These are phyloP conservation scores for Handroanthus guayacan DNA, from an alignment of 257 asterid species.

Conservation along the genomic window DNA sequence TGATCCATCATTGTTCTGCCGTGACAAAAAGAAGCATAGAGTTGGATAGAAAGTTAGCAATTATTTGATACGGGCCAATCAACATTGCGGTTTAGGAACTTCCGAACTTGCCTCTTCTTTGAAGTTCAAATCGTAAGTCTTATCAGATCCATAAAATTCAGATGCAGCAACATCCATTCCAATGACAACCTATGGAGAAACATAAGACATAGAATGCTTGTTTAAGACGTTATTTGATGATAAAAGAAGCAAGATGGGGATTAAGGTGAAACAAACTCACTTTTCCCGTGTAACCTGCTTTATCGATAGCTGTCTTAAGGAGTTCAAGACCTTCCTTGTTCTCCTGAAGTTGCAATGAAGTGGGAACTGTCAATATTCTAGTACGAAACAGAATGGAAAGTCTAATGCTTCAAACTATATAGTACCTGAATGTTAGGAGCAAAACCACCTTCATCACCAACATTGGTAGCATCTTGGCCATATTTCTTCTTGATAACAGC, in stretches of 20 bases:
- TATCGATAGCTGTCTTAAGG: conserved; percentile 93
- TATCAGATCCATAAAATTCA: conserved; percentile 81
- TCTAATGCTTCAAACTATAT: neutral
- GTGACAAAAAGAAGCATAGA: conserved; percentile 4
- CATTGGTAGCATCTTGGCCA: conserved; percentile 94
- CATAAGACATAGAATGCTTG: neutral
- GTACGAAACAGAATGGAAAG: conserved; percentile 1
- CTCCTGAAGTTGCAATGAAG: conserved; percentile 58
- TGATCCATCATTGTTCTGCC: conserved; percentile 83
- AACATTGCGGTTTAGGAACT: conserved; percentile 19
- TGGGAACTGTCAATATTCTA: conserved; percentile 28
- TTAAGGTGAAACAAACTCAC: conserved; percentile 45
- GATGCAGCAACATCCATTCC: conserved; percentile 99
- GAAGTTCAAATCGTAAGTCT: conserved; percentile 91
- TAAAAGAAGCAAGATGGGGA: neutral
- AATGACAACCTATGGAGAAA: conserved; percentile 71
- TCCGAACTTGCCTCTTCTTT: conserved; percentile 82
- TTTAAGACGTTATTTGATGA: neutral
- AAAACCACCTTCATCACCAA: conserved; percentile 96
- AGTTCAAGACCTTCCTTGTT: conserved; percentile 98
- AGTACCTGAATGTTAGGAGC: conserved; percentile 92
- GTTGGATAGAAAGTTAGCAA: neutral
- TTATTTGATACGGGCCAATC: neutral
- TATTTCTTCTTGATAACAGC: conserved; percentile 95
- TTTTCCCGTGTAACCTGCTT: conserved; percentile 91